phyloP scores from a whole-genome alignment of 1,139 yeast genomes.

The Wickerhamiella pararugosa region DNA sequence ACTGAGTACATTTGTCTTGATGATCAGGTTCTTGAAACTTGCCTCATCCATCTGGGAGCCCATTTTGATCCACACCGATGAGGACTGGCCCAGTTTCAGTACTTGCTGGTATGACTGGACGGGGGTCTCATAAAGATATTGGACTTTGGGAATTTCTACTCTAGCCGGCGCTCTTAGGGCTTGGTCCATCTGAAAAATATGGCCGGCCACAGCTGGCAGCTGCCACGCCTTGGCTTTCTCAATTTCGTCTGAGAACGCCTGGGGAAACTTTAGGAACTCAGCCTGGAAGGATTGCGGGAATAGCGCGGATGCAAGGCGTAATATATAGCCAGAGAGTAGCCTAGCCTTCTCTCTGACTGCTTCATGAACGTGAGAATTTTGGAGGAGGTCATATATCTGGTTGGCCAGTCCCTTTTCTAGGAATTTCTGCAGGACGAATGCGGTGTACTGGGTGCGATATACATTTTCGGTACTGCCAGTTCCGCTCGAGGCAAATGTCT shows the following conservation, averaged over 20 bases:
- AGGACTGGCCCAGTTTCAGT: conserved; percentile 6
- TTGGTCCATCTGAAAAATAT: conserved; percentile 13
- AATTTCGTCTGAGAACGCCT: conserved; percentile 15
- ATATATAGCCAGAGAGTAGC: conserved; percentile 45
- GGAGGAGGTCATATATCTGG: conserved; percentile 34
- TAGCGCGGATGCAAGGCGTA: conserved; percentile 38
- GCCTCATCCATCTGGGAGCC: conserved; percentile 50
- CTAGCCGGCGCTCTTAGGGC: conserved; percentile 5
- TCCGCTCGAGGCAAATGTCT: neutral
- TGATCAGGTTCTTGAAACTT: conserved; percentile 50
- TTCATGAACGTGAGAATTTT: conserved; percentile 30
- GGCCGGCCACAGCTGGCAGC: conserved; percentile 13
- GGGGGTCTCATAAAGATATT: neutral
- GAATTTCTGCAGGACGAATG: conserved; percentile 40
- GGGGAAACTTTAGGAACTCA: conserved; percentile 21
- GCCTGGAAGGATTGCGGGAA: conserved; percentile 31
- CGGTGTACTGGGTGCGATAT: conserved; percentile 41
- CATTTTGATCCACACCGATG: conserved; percentile 24
- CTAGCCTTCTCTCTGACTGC: conserved; percentile 45
- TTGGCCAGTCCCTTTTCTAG: conserved; percentile 42
- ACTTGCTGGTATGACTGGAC: neutral
- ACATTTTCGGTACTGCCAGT: conserved; percentile 2
- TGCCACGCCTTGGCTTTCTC: conserved; percentile 19
- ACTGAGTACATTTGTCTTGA: conserved; percentile 54
- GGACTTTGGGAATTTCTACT: neutral